Base-by-base conservation (phyloP, 2,329 filamentous ascomycete species). In the Ophioceras dolichostomum region DNA sequence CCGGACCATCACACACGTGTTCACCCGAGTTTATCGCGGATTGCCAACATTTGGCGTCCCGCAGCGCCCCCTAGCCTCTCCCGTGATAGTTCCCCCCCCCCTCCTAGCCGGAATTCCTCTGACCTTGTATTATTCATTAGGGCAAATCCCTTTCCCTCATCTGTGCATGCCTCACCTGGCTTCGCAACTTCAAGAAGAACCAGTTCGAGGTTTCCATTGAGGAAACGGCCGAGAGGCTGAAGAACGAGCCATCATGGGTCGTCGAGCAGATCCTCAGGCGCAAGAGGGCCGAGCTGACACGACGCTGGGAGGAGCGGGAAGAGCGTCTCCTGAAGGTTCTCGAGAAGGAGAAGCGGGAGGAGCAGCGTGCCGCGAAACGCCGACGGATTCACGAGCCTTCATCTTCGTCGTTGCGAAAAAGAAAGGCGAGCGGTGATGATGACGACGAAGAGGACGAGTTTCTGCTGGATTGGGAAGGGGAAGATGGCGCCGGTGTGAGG, bases 141-240 rank as follows among this genome's bases (percentile, higher is more conserved):
- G 88, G 88, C 32, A 95, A 95, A 69, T 94, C 88, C 1, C 60
- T 95, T 32, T 94, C 88, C 45, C 67, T 95, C 20, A 91, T 95
- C 44, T 95, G 88, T 53, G 83, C 81, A 29, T 79, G 87, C 5
- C 58, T 95, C 49, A 94, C 87, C 3, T 95, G 88, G 88, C 67
- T 95, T n/a, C 79, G 88, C 34, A 74, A 84, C 39, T 74, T 88
- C 59, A 89, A 93, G 55, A 76, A 58, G 54, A 65, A 50, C 47
- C 55, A 42, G 58, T 80, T 64, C 57, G 81, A 64, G 56, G 68
- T 52, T 45, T 69, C 49, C 32, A 70, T 65, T 40, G 65, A 55
- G 40, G 58, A 51, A 40, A 68, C 56, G 34, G 65, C 56, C 2
- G 51, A 59, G 1, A 49, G 58, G 2, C 64, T 64, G 45, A 59